Evolutionary conservation across 441 rosid genomes (phyloP).

Genomic region (Adansonia rubrostipa): DNA sequence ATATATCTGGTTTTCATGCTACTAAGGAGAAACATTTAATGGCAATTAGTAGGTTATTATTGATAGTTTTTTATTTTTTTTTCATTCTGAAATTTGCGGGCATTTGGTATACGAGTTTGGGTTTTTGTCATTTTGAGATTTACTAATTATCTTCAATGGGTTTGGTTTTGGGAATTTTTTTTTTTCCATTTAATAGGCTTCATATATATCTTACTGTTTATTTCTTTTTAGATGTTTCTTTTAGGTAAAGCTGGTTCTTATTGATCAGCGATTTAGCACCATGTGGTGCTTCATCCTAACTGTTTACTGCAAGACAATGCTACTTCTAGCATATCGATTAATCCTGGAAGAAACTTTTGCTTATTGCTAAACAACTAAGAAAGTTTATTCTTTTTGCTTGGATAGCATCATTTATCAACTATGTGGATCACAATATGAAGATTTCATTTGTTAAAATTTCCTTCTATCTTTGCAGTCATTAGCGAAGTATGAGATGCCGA

Average conservation of each 20-base stretch:
- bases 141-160: conserved; percentile 13
- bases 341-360: background rate
- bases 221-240: background rate
- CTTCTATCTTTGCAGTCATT: background rate
- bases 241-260: background rate
- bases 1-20: background rate
- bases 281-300: conserved; percentile 6
- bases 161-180: conserved; percentile 6
- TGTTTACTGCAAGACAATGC: too few species aligned
- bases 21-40: background rate
- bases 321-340: background rate
- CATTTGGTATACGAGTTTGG: conserved; percentile 2
- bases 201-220: background rate
- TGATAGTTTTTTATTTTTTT: conserved; percentile 1
- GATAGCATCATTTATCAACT: conserved; percentile 14
- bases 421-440: conserved; percentile 1
- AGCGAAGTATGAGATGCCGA: background rate
- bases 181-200: conserved; percentile 13
- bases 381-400: background rate
- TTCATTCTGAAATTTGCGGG: background rate
- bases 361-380: background rate
- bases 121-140: conserved; percentile 7
- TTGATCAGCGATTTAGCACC: background rate
- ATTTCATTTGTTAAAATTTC: conserved; percentile 4
- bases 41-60: background rate